Conservation (phyloP, 257 asterid genomes). For the Penstemon newberryi region DNA sequence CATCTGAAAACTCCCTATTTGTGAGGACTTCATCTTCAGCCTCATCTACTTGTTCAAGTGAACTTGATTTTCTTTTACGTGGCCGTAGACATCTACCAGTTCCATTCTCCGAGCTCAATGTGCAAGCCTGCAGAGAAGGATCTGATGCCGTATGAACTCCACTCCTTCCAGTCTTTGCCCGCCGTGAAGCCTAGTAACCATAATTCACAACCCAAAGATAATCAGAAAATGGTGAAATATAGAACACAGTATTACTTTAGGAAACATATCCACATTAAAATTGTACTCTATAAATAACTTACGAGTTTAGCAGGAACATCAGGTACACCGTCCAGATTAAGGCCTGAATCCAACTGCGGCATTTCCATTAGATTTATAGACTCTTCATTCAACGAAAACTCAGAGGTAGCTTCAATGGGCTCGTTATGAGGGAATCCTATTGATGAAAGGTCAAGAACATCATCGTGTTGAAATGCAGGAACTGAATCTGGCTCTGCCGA, state of each 20-base stretch:
- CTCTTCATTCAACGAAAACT: conserved; percentile 44
- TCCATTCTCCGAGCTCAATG: conserved; percentile 40
- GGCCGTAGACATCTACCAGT: conserved; percentile 50
- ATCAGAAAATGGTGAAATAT: conserved; percentile 6
- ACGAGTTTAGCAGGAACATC: conserved; percentile 61
- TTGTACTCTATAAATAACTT: conserved; percentile 23
- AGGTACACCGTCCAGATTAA: conserved; percentile 35
- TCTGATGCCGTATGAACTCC: conserved; percentile 30
- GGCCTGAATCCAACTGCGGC: conserved; percentile 38
- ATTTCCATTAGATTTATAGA: conserved; percentile 34
- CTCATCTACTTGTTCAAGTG: conserved; percentile 41
- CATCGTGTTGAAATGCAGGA: conserved; percentile 43
- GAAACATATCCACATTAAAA: conserved; percentile 14
- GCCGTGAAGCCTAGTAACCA: conserved; percentile 52
- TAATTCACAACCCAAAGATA: conserved; percentile 5
- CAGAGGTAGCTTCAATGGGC: conserved; percentile 42
- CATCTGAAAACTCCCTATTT: conserved; percentile 39
- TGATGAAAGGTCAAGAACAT: conserved; percentile 53
- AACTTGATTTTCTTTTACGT: conserved; percentile 34
- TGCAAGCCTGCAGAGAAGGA: conserved; percentile 38
- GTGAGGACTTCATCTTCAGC: conserved; percentile 42
- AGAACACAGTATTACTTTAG: background rate
- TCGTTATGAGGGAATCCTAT: conserved; percentile 36
- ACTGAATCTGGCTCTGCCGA: conserved; percentile 35
- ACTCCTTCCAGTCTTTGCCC: conserved; percentile 45